A percentile compares a stretch with the other conserved stretches of the same genome.
phyloP scores from a whole-genome alignment of 2,329 filamentous ascomycete genomes.

The Cladosporium velox region DNA sequence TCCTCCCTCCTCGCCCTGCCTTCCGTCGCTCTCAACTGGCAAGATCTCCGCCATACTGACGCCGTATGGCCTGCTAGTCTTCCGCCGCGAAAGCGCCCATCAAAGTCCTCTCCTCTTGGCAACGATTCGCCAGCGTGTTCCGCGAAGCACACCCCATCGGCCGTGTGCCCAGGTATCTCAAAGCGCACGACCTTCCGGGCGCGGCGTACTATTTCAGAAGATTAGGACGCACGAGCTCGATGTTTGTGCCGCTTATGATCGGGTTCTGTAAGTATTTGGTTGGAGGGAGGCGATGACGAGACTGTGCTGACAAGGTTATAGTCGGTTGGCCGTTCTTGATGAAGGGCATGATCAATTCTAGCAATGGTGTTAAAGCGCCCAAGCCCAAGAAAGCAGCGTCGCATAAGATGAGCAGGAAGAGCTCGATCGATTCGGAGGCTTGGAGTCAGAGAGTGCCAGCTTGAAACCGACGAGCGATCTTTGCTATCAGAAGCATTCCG shows the following conservation, averaged over 20 bases:
- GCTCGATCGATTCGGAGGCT: slow-evolving; percentile 17
- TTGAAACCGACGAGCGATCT: too few species aligned
- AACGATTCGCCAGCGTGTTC: slow-evolving; percentile 19
- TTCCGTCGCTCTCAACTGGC: not conserved
- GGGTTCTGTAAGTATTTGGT: slow-evolving; percentile 5
- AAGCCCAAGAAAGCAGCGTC: not conserved
- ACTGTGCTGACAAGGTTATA: not conserved
- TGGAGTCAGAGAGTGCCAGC: slow-evolving; percentile 18
- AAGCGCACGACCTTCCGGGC: slow-evolving; percentile 12
- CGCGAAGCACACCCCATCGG: slow-evolving; percentile 20
- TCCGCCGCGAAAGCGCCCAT: slow-evolving; percentile 8
- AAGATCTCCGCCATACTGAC: slow-evolving; percentile 16
- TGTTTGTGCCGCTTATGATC: slow-evolving; percentile 19
- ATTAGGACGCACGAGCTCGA: slow-evolving; percentile 7
- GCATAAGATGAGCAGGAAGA: slow-evolving; percentile 18
- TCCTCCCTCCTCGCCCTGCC: not conserved
- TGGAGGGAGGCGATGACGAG: not conserved
- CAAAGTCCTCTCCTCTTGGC: slow-evolving; percentile 13
- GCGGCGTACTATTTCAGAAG: slow-evolving; percentile 11
- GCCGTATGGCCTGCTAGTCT: slow-evolving; percentile 12
- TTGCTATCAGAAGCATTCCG: not conserved
- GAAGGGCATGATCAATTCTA: slow-evolving; percentile 14
- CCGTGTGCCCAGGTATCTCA: slow-evolving; percentile 15
- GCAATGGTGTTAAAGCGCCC: slow-evolving; percentile 8
- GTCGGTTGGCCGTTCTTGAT: slow-evolving; percentile 14